A percentile compares a stretch with the other conserved stretches of the same genome.
These are phyloP conservation scores for Leccinum pellstonianum DNA, from an alignment of 768 basidiomycete species.

Conservation along the genomic window DNA sequence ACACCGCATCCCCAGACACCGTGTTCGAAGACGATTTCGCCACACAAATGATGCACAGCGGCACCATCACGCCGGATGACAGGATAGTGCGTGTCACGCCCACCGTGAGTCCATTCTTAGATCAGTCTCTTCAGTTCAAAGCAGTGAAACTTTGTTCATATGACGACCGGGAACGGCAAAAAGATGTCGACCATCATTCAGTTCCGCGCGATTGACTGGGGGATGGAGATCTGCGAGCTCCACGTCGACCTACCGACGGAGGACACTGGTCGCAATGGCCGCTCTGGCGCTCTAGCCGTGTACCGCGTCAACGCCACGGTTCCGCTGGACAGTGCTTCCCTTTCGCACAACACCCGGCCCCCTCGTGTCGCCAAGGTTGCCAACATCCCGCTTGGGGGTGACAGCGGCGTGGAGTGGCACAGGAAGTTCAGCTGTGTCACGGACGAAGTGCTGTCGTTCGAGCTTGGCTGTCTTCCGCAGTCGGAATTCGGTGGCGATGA, in stretches of 20 bases:
- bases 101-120: constrained; percentile 3
- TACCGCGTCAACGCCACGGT: constrained; percentile 10
- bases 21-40: background rate
- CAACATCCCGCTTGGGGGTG: background rate
- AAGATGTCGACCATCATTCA: constrained; percentile 17
- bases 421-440: constrained; percentile 9
- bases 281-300: constrained; percentile 3
- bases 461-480: constrained; percentile 10
- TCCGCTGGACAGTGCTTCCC: constrained; percentile 8
- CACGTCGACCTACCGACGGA: constrained; percentile 9
- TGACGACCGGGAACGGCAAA: background rate
- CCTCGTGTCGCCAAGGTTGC: constrained; percentile 8
- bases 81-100: background rate
- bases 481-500: constrained; percentile 10
- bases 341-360: constrained; percentile 11
- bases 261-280: background rate
- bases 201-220: constrained; percentile 18
- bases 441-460: constrained; percentile 16
- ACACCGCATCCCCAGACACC: background rate
- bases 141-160: background rate
- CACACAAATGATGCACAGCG: background rate
- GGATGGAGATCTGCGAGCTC: constrained; percentile 15
- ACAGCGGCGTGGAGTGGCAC: background rate
- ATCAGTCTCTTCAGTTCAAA: background rate
- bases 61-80: background rate